Evolutionary conservation across 1,284 basidiomycete genomes (phyloP).

Genomic region (Microbotryum silenes-acaulis): DNA sequence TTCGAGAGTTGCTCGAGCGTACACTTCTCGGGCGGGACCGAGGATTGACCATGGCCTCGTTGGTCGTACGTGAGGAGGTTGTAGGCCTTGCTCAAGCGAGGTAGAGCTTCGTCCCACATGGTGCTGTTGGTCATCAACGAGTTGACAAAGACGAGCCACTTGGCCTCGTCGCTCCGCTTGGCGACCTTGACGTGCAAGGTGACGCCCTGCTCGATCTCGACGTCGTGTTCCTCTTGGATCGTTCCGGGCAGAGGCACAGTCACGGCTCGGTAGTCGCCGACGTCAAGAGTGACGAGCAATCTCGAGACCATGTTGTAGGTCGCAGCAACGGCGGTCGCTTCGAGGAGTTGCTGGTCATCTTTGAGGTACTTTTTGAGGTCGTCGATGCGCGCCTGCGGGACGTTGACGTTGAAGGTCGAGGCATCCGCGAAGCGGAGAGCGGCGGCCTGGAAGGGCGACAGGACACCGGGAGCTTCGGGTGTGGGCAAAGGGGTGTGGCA

Average conservation of each 20-base stretch:
- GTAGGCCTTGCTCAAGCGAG: constrained; percentile 39
- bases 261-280: constrained; percentile 40
- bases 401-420: constrained; percentile 39
- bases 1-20: constrained; percentile 42
- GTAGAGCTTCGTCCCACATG: constrained; percentile 43
- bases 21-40: constrained; percentile 38
- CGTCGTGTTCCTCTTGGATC: constrained; percentile 24
- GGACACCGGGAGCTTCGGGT: constrained; percentile 25
- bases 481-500: constrained; percentile 30
- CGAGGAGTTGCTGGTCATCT: constrained; percentile 40
- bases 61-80: constrained; percentile 45
- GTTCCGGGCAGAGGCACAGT: constrained; percentile 36
- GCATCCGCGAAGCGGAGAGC: constrained; percentile 43
- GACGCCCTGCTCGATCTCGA: constrained; percentile 31
- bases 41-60: constrained; percentile 43
- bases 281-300: constrained; percentile 43
- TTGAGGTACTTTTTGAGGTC: constrained; percentile 38
- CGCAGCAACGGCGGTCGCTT: constrained; percentile 42
- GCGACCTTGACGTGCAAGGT: constrained; percentile 29
- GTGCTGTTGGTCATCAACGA: constrained; percentile 44
- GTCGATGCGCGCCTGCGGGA: constrained; percentile 36
- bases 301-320: constrained; percentile 46
- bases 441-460: constrained; percentile 37
- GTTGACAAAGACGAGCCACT: constrained; percentile 44
- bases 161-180: constrained; percentile 24